These are phyloP conservation scores for Berberis thunbergii DNA, from an alignment of 164 flowering plant genomes.

Conservation along the genomic window DNA sequence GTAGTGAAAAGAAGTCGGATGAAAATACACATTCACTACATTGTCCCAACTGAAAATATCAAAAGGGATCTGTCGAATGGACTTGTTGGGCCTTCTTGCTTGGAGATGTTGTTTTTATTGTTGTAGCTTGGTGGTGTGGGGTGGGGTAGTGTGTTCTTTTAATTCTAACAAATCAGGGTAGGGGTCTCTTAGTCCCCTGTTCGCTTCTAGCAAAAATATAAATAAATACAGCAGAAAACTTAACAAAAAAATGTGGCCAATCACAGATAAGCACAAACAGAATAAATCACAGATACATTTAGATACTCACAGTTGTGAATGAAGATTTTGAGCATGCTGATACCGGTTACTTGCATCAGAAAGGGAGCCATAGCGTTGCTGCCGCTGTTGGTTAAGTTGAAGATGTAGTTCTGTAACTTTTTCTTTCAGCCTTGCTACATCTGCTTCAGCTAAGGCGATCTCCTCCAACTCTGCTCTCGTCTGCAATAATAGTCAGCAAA, in stretches of 20 bases:
- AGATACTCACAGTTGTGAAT: slow-evolving; percentile 50
- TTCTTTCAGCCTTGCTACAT: slow-evolving; percentile 92
- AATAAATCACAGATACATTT: neutral
- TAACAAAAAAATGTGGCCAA: neutral
- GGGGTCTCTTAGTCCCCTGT: too few species aligned
- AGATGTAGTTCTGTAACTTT: slow-evolving; percentile 95
- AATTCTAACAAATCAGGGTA: too few species aligned
- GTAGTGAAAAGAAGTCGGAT: too few species aligned
- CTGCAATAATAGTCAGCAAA: slow-evolving; percentile 32
- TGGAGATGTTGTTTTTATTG: too few species aligned
- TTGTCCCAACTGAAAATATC: too few species aligned
- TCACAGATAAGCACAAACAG: neutral
- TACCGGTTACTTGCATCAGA: slow-evolving; percentile 63
- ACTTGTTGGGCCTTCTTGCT: too few species aligned
- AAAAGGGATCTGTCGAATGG: too few species aligned
- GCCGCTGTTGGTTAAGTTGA: slow-evolving; percentile 93
- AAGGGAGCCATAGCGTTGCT: slow-evolving; percentile 73
- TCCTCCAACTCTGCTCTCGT: slow-evolving; percentile 98
- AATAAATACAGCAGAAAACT: too few species aligned
- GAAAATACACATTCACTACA: too few species aligned
- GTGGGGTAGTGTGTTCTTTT: too few species aligned
- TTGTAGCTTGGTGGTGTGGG: too few species aligned
- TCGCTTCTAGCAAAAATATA: too few species aligned
- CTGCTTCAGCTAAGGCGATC: slow-evolving; percentile 97
- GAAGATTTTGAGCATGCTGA: slow-evolving; percentile 54